A percentile compares a stretch with the other conserved stretches of the same genome.
phyloP scores from a whole-genome alignment of 495 filamentous ascomycete species.

The Aspergillus avenaceus region DNA sequence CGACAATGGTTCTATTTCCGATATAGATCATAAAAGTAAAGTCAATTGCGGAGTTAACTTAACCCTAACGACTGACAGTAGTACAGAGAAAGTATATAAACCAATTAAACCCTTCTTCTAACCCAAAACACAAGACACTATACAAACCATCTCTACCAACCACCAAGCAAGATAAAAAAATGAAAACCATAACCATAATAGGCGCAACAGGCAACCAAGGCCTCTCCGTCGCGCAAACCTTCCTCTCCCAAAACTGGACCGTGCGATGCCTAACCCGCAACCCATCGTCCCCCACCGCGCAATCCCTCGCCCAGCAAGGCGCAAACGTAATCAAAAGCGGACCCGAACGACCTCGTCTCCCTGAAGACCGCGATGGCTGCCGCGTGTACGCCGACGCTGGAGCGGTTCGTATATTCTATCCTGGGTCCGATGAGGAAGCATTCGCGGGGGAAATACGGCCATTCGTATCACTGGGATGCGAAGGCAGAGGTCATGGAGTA shows the following conservation, averaged over 20 bases:
- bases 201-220: constrained; percentile 46
- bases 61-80: no score
- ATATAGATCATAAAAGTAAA: no score
- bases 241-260: constrained; percentile 32
- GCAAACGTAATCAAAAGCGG: constrained; percentile 44
- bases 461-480: constrained; percentile 35
- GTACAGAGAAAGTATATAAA: no score
- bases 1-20: no score
- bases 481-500: constrained; percentile 36
- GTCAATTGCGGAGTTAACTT: no score
- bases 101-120: not conserved
- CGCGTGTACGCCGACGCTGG: constrained; percentile 37
- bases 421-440: constrained; percentile 26
- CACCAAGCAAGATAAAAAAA: not conserved
- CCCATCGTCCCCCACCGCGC: constrained; percentile 34
- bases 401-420: constrained; percentile 43
- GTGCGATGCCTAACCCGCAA: constrained; percentile 43
- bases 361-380: constrained; percentile 49
- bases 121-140: no score
- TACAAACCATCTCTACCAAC: no score
- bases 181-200: constrained; percentile 25
- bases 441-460: constrained; percentile 33
- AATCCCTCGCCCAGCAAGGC: constrained; percentile 34
- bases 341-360: constrained; percentile 39
- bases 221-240: constrained; percentile 37